phyloP scores from a whole-genome alignment of 2,329 filamentous ascomycete genomes.

The Colletotrichum destructivum region DNA sequence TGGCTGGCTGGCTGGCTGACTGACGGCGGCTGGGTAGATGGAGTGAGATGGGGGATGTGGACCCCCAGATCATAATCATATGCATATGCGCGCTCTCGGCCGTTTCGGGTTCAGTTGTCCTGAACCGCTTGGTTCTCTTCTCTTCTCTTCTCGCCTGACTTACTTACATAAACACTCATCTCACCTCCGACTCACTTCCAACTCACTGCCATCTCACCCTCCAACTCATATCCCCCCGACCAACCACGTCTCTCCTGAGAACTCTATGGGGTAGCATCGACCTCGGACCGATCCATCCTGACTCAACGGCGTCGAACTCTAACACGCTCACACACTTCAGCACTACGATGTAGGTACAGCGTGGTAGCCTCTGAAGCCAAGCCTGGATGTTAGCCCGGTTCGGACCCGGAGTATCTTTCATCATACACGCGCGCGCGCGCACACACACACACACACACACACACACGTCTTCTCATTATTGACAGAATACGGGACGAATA shows the following conservation, averaged over 20 bases:
- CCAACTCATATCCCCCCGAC: background rate
- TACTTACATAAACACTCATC: slow-evolving; percentile 11
- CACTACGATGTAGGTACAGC: too few species aligned
- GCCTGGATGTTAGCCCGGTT: background rate
- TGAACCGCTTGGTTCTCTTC: slow-evolving; percentile 8
- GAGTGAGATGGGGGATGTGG: background rate
- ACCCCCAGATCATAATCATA: background rate
- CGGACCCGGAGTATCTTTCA: background rate
- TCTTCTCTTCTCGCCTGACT: too few species aligned
- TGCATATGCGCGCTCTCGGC: slow-evolving; percentile 1
- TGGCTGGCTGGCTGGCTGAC: too few species aligned
- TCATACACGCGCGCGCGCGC: too few species aligned
- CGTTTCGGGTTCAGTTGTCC: slow-evolving; percentile 11
- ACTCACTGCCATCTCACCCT: too few species aligned
- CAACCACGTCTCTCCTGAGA: background rate
- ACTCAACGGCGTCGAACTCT: background rate
- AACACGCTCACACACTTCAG: background rate
- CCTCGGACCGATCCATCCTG: background rate
- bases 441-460: too few species aligned
- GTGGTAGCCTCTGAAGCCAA: too few species aligned
- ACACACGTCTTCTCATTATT: too few species aligned
- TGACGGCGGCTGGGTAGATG: background rate
- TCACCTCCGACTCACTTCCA: background rate
- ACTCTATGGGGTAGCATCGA: background rate
- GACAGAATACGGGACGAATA: background rate